phyloP scores from a whole-genome alignment of 2,329 filamentous ascomycete genomes.

The Xylaria sp. region DNA sequence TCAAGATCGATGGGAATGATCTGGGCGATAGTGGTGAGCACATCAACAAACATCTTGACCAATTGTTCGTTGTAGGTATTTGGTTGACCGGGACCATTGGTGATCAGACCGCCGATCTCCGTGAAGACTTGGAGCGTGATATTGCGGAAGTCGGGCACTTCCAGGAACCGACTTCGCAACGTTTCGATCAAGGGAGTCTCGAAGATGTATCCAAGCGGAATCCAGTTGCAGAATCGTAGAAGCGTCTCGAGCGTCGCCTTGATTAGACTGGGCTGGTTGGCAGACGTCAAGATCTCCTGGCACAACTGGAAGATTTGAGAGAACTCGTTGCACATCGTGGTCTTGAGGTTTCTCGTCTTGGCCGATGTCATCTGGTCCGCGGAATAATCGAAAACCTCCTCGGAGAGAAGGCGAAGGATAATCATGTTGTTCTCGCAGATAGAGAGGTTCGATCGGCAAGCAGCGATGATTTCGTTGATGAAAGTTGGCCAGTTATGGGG shows the following conservation, averaged over 20 bases:
- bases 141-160: conserved; percentile 92
- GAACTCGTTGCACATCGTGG: conserved; percentile 98
- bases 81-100: conserved; percentile 60
- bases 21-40: conserved; percentile 82
- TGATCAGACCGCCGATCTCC: conserved; percentile 91
- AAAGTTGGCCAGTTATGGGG: conserved; percentile 99
- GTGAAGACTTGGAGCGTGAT: conserved; percentile 94
- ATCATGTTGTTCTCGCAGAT: conserved; percentile 99
- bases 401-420: conserved; percentile 87
- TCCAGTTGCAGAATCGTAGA: conserved; percentile 97
- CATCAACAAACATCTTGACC: conserved; percentile 97
- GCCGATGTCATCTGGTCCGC: conserved; percentile 98
- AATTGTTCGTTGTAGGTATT: conserved; percentile 90
- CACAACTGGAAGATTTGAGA: conserved; percentile 97
- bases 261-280: conserved; percentile 80
- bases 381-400: conserved; percentile 98
- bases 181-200: conserved; percentile 96
- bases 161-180: conserved; percentile 83
- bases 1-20: conserved; percentile 90
- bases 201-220: conserved; percentile 96
- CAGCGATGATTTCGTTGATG: conserved; percentile 98
- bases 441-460: conserved; percentile 89
- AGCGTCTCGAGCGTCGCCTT: conserved; percentile 96
- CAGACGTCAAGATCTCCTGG: conserved; percentile 87
- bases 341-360: conserved; percentile 94